phyloP scores from a whole-genome alignment of 169 alveolate species.

The Cryptosporidium andersoni region DNA sequence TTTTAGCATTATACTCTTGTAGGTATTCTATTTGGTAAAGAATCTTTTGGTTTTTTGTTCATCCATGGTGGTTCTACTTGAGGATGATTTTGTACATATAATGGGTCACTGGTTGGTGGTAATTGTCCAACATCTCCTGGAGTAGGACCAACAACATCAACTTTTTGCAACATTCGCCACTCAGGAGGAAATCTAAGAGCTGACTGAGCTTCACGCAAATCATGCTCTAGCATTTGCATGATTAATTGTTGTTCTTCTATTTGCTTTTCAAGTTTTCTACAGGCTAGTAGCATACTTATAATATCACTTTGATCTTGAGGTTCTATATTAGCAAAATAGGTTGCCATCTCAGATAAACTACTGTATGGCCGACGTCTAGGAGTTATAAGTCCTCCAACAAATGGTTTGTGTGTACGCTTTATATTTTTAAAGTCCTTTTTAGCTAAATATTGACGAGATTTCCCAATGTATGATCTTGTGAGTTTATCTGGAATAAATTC shows the following conservation, averaged over 20 bases:
- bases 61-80: slow-evolving; percentile 32
- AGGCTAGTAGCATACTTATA: slow-evolving; percentile 79
- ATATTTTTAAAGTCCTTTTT: slow-evolving; percentile 23
- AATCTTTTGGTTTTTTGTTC: slow-evolving; percentile 36
- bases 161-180: slow-evolving; percentile 73
- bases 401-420: not conserved
- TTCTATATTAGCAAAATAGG: slow-evolving; percentile 74
- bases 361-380: slow-evolving; percentile 75
- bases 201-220: slow-evolving; percentile 79
- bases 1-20: slow-evolving; percentile 7
- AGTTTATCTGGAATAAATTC: slow-evolving; percentile 24
- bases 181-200: slow-evolving; percentile 78
- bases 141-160: slow-evolving; percentile 45
- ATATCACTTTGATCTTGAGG: slow-evolving; percentile 80
- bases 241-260: slow-evolving; percentile 84
- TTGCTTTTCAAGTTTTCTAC: slow-evolving; percentile 82
- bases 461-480: not conserved
- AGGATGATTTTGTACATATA: slow-evolving; percentile 32
- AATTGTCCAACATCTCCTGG: slow-evolving; percentile 28
- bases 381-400: slow-evolving; percentile 65
- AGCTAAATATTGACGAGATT: slow-evolving; percentile 13
- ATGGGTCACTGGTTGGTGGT: slow-evolving; percentile 44
- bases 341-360: slow-evolving; percentile 76
- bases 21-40: slow-evolving; percentile 37
- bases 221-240: slow-evolving; percentile 83